phyloP scores from a whole-genome alignment of 179 eudicot species.

The Gypsophila paniculata region DNA sequence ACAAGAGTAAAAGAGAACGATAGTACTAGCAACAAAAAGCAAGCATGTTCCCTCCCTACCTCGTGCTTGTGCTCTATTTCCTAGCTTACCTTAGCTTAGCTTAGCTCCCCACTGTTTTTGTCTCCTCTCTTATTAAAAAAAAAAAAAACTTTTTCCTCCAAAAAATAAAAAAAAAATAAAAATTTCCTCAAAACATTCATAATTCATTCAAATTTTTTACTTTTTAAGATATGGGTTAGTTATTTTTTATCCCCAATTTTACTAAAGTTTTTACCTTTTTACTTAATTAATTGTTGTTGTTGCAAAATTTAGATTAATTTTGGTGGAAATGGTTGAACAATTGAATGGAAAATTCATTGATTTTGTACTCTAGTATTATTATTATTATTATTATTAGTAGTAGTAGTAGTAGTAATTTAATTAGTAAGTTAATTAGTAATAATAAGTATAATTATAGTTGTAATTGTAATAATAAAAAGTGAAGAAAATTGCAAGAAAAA shows the following conservation, averaged over 20 bases:
- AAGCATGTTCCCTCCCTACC: background rate
- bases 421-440: no score
- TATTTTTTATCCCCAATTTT: background rate
- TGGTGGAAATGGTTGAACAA: constrained; percentile 37
- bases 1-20: no score
- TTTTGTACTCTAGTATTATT: background rate
- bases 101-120: constrained; percentile 8
- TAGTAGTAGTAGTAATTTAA: background rate
- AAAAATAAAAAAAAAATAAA: background rate
- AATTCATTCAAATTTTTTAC: background rate
- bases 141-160: background rate
- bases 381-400: no score
- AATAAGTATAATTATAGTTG: no score
- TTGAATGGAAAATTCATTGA: constrained; percentile 41
- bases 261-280: no score
- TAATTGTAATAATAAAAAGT: background rate
- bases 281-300: background rate
- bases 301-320: background rate
- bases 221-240: background rate
- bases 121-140: background rate
- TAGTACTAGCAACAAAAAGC: no score
- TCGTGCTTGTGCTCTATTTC: background rate
- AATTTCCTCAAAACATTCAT: background rate
- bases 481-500: constrained; percentile 12
- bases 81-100: constrained; percentile 7